These are phyloP conservation scores for Fusarium devonianum DNA, from an alignment of 2,329 filamentous ascomycete genomes.

Conservation along the genomic window DNA sequence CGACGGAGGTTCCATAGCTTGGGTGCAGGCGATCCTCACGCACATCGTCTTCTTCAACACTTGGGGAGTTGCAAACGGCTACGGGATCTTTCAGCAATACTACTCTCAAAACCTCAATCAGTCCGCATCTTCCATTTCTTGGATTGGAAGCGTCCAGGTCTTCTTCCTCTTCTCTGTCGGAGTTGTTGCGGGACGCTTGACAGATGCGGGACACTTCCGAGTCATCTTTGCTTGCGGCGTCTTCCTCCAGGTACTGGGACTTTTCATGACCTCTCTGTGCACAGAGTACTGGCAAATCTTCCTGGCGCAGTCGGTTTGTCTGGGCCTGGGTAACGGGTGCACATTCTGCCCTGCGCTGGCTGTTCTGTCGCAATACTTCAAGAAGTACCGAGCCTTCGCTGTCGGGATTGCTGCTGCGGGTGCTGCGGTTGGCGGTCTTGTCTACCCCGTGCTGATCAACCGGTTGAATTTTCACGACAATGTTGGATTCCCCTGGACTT, in stretches of 20 bases:
- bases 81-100: constrained; percentile 56
- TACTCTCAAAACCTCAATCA: constrained; percentile 48
- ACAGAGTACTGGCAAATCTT: constrained; percentile 58
- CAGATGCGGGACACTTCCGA: constrained; percentile 54
- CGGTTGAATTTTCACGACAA: constrained; percentile 51
- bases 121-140: constrained; percentile 50
- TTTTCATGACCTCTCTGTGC: constrained; percentile 53
- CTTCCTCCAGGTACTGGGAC: constrained; percentile 51
- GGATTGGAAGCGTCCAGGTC: constrained; percentile 55
- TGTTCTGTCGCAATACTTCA: constrained; percentile 69
- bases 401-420: constrained; percentile 67
- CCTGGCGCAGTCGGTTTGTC: constrained; percentile 57
- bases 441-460: constrained; percentile 59
- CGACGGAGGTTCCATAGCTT: constrained; percentile 37
- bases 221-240: constrained; percentile 49
- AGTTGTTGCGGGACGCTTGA: constrained; percentile 51
- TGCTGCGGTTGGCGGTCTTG: constrained; percentile 60
- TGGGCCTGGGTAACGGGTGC: constrained; percentile 61
- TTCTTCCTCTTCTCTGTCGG: constrained; percentile 53
- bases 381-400: constrained; percentile 60
- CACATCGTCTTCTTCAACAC: constrained; percentile 54
- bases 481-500: constrained; percentile 64
- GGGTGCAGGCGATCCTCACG: constrained; percentile 45
- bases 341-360: constrained; percentile 66
- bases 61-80: constrained; percentile 56